Base-by-base conservation (phyloP, 2,329 filamentous ascomycete genomes). In the Rasamsonia emersonii region DNA sequence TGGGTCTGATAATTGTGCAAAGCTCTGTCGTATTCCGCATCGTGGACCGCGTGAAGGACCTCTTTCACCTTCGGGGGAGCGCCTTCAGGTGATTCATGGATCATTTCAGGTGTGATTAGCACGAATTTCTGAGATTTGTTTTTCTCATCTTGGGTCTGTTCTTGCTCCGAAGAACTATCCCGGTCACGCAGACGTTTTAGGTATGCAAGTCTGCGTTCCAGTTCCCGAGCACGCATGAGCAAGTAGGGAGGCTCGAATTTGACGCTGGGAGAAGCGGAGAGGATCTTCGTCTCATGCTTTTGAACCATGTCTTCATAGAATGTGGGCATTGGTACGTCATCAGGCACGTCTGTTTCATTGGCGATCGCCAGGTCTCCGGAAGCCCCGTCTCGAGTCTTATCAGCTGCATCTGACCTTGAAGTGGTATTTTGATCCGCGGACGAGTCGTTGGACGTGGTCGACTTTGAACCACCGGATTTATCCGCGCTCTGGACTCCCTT, bases 221-320 rank as follows among this genome's bases (percentile, higher is more conserved):
- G 82, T 53, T 95, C 88, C 30, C 91, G 79, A 24, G 91, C 82
- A 50, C 84, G 85, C 71, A 91, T 93, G 21, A 98, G 70, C 15
- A 96, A 73, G 57, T 96, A 93, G 1, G 91, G 91, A 51, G 91
- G 86, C 42, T 83, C 82, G 51, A 96, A 98, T 50, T 86, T 89
- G 43, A 98, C 91, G 52, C 94, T 96, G 0, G 91, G 91, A 0
- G 91, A 98, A 1, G 86, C 86, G 1, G 93, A 98, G 4, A 98
- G 65, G 26, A 98, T 82, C 51, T 89, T 93, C 4, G 86, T 94
- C 50, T 93, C 78, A 49, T 93, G 86, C 48, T 93, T 89, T 36
- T 86, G 79, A 21, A 96, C 86, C 71, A 95, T 85, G 52, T 94
- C 86, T 52, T 88, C 88, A 54, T 96, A 96, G 50, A 88, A 94